A percentile compares a stretch with the other conserved stretches of the same genome.
These are phyloP conservation scores for Teratosphaeria nubilosa DNA, from an alignment of 2,329 filamentous ascomycete species.

Conservation along the genomic window DNA sequence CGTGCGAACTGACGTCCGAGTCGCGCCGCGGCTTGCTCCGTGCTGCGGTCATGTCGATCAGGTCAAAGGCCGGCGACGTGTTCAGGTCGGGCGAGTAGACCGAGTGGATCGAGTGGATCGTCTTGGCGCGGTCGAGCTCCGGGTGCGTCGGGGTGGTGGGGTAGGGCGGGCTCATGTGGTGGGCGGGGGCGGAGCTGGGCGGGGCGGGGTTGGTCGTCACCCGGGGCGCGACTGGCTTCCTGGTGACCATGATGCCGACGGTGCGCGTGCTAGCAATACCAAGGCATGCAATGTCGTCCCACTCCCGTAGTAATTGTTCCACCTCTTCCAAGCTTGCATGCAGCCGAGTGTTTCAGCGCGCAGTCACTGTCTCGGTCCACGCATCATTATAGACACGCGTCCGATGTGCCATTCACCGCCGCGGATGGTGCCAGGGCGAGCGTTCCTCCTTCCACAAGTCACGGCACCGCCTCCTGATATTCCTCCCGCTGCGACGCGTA, in stretches of 20 bases:
- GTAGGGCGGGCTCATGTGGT: slow-evolving; percentile 36
- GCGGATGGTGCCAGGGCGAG: too few relatives aligned
- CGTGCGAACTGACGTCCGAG: slow-evolving; percentile 26
- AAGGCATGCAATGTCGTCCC: too few relatives aligned
- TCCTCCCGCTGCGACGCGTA: background rate
- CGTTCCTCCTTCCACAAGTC: too few relatives aligned
- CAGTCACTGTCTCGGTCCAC: background rate
- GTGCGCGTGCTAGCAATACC: background rate
- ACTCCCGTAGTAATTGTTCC: too few relatives aligned
- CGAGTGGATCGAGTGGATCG: slow-evolving; percentile 13
- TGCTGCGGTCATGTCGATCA: slow-evolving; percentile 26
- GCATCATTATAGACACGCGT: too few relatives aligned
- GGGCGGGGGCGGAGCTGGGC: slow-evolving; percentile 9
- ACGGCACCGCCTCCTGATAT: background rate
- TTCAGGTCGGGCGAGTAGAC: slow-evolving; percentile 26
- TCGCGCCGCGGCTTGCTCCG: slow-evolving; percentile 20
- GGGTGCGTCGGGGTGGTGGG: slow-evolving; percentile 31
- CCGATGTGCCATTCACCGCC: too few relatives aligned
- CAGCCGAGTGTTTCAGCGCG: background rate
- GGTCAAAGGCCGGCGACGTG: slow-evolving; percentile 30
- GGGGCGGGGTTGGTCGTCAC: slow-evolving; percentile 33
- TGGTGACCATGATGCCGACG: slow-evolving; percentile 31
- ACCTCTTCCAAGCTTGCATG: background rate
- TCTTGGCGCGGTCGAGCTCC: slow-evolving; percentile 16
- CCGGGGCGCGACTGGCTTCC: slow-evolving; percentile 29